These are phyloP conservation scores for Plectosphaerella sp. DNA, from an alignment of 2,329 filamentous ascomycete genomes.

Conservation along the genomic window DNA sequence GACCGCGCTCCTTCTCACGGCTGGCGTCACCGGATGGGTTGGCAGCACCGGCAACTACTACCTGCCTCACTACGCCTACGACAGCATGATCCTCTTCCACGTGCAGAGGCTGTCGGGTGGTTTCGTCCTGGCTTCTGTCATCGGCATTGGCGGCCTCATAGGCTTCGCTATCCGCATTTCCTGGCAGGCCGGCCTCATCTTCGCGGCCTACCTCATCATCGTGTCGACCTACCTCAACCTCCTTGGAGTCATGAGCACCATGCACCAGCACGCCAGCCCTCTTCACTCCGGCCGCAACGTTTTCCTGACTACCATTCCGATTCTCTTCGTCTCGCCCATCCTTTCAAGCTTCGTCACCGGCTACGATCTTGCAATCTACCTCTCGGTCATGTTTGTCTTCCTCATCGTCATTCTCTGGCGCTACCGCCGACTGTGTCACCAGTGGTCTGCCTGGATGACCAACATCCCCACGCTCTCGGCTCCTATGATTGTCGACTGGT, in stretches of 20 bases:
- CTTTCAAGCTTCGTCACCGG: constrained; percentile 46
- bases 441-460: constrained; percentile 56
- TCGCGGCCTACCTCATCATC: constrained; percentile 53
- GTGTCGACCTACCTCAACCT: constrained; percentile 56
- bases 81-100: constrained; percentile 36
- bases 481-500: constrained; percentile 45
- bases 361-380: constrained; percentile 52
- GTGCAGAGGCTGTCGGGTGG: constrained; percentile 41
- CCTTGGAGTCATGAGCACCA: constrained; percentile 48
- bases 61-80: constrained; percentile 35
- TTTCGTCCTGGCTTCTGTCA: constrained; percentile 32
- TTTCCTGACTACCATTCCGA: constrained; percentile 50
- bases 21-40: constrained; percentile 60
- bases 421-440: constrained; percentile 47
- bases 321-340: constrained; percentile 52
- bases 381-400: constrained; percentile 49
- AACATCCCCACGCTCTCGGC: constrained; percentile 44
- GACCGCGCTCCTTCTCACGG: constrained; percentile 53
- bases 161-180: constrained; percentile 40
- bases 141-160: constrained; percentile 41
- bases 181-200: constrained; percentile 44
- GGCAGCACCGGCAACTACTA: constrained; percentile 60
- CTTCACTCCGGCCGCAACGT: constrained; percentile 53
- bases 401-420: constrained; percentile 45
- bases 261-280: constrained; percentile 48